Conservation (phyloP, 2,329 filamentous ascomycete genomes). For the Diaporthe citri region DNA sequence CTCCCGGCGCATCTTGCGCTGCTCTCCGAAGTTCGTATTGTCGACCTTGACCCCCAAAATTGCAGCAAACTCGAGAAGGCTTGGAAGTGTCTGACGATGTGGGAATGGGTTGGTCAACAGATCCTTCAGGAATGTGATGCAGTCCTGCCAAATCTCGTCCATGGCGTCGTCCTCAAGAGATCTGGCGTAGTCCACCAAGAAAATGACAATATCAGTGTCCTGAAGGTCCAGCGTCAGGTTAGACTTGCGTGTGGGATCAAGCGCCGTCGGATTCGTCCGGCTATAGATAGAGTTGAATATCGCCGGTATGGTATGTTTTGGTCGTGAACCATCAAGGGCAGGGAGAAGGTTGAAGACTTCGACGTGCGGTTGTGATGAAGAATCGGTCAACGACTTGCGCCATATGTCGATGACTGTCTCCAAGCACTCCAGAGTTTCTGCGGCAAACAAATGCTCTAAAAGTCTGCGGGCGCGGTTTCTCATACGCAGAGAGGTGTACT, state of each 20-base stretch:
- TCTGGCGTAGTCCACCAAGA: slow-evolving; percentile 89
- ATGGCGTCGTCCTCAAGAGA: slow-evolving; percentile 96
- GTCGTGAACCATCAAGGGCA: slow-evolving; percentile 89
- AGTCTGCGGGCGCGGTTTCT: slow-evolving; percentile 89
- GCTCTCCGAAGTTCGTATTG: slow-evolving; percentile 97
- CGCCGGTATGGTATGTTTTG: slow-evolving; percentile 91
- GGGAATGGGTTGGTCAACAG: slow-evolving; percentile 94
- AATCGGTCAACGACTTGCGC: slow-evolving; percentile 66
- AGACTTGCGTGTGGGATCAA: slow-evolving; percentile 85
- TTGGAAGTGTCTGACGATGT: slow-evolving; percentile 89
- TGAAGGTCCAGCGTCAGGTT: slow-evolving; percentile 87
- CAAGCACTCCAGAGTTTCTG: slow-evolving; percentile 91
- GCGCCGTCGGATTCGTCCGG: slow-evolving; percentile 84
- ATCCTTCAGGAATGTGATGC: slow-evolving; percentile 89
- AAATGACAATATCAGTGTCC: slow-evolving; percentile 87
- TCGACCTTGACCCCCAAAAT: slow-evolving; percentile 95
- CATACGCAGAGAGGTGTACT: slow-evolving; percentile 91
- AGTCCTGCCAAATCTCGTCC: slow-evolving; percentile 98
- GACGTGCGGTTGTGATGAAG: slow-evolving; percentile 63
- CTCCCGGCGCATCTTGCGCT: slow-evolving; percentile 90
- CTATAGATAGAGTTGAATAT: slow-evolving; percentile 98
- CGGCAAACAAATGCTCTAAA: slow-evolving; percentile 91
- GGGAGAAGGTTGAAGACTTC: slow-evolving; percentile 89
- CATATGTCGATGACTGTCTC: slow-evolving; percentile 92
- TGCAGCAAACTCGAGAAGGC: slow-evolving; percentile 87